These are phyloP conservation scores for Beauveria brongniartii DNA, from an alignment of 2,329 filamentous ascomycete species.

Conservation along the genomic window DNA sequence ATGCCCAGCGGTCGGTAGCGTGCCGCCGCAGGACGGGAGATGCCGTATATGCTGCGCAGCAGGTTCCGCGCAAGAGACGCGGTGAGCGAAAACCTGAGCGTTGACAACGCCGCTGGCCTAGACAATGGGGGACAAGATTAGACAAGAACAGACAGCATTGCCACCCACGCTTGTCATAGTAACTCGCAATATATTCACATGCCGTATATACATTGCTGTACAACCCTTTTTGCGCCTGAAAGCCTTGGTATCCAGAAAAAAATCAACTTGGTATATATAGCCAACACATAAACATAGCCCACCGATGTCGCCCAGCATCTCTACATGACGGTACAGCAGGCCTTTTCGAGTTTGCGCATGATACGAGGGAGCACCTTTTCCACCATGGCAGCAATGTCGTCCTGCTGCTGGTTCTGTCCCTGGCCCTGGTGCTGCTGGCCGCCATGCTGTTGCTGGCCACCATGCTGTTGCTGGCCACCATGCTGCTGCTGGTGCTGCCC, in stretches of 20 bases:
- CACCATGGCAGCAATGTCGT: conserved; percentile 51
- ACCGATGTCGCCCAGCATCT: background rate
- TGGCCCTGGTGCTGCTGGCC: conserved; percentile 34
- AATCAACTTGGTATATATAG: conserved; percentile 2
- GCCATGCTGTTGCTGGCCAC: conserved; percentile 33
- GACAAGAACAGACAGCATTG: too few relatives aligned
- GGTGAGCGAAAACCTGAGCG: background rate
- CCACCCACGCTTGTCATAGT: background rate
- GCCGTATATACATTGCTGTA: background rate
- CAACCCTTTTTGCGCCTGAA: background rate
- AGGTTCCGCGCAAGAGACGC: background rate
- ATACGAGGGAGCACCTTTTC: conserved; percentile 53
- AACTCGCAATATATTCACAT: background rate
- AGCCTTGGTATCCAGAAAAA: conserved; percentile 5
- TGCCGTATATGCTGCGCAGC: background rate
- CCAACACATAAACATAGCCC: background rate
- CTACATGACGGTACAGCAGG: conserved; percentile 72
- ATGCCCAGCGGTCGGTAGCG: background rate
- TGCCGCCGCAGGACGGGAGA: background rate
- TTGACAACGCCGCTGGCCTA: background rate
- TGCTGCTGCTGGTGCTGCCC: conserved; percentile 27
- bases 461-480: conserved; percentile 28
- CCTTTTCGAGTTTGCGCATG: conserved; percentile 56
- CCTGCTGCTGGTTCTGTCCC: conserved; percentile 35
- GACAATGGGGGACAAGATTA: too few relatives aligned